A percentile compares a stretch with the other conserved stretches of the same genome.
These are phyloP conservation scores for Colletotrichum liriopes DNA, from an alignment of 2,329 filamentous ascomycete species.

Conservation along the genomic window DNA sequence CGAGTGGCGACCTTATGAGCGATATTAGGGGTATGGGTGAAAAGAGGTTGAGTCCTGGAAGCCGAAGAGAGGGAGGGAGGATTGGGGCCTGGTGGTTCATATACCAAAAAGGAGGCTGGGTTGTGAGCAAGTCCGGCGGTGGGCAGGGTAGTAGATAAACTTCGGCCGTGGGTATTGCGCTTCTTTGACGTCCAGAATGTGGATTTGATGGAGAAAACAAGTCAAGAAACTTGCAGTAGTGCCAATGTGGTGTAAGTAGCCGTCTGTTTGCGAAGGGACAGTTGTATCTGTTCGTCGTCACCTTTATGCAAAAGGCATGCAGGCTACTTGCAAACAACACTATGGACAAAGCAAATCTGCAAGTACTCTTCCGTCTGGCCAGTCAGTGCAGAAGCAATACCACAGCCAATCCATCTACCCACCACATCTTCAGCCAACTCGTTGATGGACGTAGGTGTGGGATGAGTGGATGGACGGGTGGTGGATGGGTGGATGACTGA, in stretches of 20 bases:
- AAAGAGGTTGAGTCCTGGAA: background rate
- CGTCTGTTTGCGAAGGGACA: constrained; percentile 24
- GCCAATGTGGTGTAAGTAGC: constrained; percentile 16
- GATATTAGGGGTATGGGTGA: constrained; percentile 31
- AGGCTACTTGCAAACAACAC: constrained; percentile 32
- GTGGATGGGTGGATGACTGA: constrained; percentile 37
- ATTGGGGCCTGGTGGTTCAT: constrained; percentile 35
- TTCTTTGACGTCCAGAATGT: constrained; percentile 37
- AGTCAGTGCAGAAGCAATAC: constrained; percentile 6
- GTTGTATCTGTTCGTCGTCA: constrained; percentile 6
- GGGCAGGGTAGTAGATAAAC: constrained; percentile 35
- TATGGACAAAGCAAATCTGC: constrained; percentile 31
- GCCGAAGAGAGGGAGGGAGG: constrained; percentile 9
- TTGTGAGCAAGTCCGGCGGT: constrained; percentile 15
- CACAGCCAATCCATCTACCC: constrained; percentile 12
- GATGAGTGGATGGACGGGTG: constrained; percentile 13
- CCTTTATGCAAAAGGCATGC: constrained; percentile 19
- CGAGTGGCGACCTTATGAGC: constrained; percentile 8
- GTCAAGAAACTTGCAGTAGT: constrained; percentile 31
- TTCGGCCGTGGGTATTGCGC: constrained; percentile 35
- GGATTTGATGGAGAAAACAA: constrained; percentile 31
- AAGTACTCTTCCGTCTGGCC: constrained; percentile 20
- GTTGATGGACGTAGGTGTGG: background rate
- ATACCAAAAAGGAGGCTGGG: constrained; percentile 28
- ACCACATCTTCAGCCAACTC: background rate